These are phyloP conservation scores for Ogataea populi-albae DNA, from an alignment of 805 yeast genomes.

Conservation along the genomic window DNA sequence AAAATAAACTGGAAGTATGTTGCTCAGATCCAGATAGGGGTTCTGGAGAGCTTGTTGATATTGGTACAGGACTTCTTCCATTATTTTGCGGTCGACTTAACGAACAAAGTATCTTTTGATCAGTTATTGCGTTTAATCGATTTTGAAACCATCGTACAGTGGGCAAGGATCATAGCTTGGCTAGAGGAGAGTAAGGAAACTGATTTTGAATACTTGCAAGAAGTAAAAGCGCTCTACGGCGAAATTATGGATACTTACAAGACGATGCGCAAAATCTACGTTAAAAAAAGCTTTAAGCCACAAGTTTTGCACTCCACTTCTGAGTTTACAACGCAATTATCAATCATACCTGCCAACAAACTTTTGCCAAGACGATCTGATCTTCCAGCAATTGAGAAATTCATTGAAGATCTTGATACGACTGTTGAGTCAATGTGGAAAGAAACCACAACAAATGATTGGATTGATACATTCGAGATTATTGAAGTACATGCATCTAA, in stretches of 20 bases:
- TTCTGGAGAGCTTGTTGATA: conserved; percentile 69
- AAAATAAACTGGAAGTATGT: conserved; percentile 64
- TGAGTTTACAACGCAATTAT: conserved; percentile 41
- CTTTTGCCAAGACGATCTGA: conserved; percentile 34
- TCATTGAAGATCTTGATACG: conserved; percentile 62
- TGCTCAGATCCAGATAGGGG: conserved; percentile 76
- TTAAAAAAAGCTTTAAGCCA: conserved; percentile 70
- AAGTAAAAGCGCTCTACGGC: conserved; percentile 22
- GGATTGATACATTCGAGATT: conserved; percentile 73
- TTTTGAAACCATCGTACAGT: conserved; percentile 53
- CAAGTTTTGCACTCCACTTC: conserved; percentile 37
- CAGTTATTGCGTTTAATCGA: conserved; percentile 67
- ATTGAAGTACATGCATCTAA: conserved; percentile 67
- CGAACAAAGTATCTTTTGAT: conserved; percentile 56
- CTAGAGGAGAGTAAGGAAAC: conserved; percentile 19
- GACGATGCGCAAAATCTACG: conserved; percentile 63
- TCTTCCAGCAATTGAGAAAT: conserved; percentile 51
- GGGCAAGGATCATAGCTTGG: conserved; percentile 40
- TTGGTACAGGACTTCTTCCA: conserved; percentile 70
- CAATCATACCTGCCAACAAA: conserved; percentile 36
- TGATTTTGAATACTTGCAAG: conserved; percentile 13
- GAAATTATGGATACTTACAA: conserved; percentile 48
- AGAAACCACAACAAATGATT: conserved; percentile 62
- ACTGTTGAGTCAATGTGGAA: conserved; percentile 56
- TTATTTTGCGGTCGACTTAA: conserved; percentile 69